These are phyloP conservation scores for Amylostereum areolatum DNA, from an alignment of 1,284 basidiomycete genomes.

Conservation along the genomic window DNA sequence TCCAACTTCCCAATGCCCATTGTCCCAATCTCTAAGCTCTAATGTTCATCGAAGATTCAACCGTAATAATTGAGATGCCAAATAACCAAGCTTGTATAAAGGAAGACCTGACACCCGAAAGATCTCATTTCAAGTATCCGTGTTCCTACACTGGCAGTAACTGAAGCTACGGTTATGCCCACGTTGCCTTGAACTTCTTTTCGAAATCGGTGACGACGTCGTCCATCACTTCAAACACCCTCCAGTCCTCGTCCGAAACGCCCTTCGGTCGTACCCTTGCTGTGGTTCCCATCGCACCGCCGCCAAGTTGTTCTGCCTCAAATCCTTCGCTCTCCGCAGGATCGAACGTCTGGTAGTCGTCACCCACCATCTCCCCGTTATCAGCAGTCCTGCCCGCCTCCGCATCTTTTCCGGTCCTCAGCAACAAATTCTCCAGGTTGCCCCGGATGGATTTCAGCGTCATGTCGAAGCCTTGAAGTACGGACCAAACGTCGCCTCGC, in stretches of 20 bases:
- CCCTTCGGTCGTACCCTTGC: slow-evolving; percentile 26
- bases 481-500: slow-evolving; percentile 56
- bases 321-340: slow-evolving; percentile 24
- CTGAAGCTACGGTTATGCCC: too few relatives aligned
- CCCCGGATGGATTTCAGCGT: slow-evolving; percentile 39
- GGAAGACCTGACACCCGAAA: too few relatives aligned
- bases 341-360: slow-evolving; percentile 28
- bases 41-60: too few relatives aligned
- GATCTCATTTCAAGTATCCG: too few relatives aligned
- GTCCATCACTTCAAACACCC: slow-evolving; percentile 45
- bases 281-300: slow-evolving; percentile 17
- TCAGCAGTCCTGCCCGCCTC: slow-evolving; percentile 16
- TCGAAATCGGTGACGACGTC: slow-evolving; percentile 39
- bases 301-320: slow-evolving; percentile 15
- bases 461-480: slow-evolving; percentile 51
- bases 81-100: too few relatives aligned
- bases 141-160: too few relatives aligned
- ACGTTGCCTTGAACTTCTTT: slow-evolving; percentile 35
- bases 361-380: slow-evolving; percentile 24
- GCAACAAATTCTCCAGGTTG: slow-evolving; percentile 34
- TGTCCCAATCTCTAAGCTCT: too few relatives aligned
- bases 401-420: slow-evolving; percentile 23
- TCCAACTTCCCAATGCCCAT: too few relatives aligned
- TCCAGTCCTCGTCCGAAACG: slow-evolving; percentile 46
- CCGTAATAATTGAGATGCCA: too few relatives aligned